Conservation (phyloP, 306 rosid genomes). For the Mimosa bimucronata region DNA sequence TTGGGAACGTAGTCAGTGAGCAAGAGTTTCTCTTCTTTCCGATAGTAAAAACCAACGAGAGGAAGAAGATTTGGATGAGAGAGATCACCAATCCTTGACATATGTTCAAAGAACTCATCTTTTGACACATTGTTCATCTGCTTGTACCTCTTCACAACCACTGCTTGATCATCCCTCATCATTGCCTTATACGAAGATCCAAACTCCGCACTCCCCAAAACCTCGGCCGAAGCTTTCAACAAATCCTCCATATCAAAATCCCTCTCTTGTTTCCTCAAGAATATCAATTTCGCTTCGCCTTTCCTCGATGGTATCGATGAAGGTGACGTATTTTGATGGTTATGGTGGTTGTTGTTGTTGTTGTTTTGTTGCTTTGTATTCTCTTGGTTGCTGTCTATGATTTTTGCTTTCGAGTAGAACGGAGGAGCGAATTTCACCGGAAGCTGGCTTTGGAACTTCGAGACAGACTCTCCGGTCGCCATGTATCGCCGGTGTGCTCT, state of each 20-base stretch:
- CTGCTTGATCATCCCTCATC: constrained; percentile 47
- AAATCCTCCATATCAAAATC: constrained; percentile 80
- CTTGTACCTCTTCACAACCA: constrained; percentile 90
- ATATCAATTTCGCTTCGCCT: constrained; percentile 61
- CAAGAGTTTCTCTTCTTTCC: constrained; percentile 87
- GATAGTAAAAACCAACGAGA: constrained; percentile 71
- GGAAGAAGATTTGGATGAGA: constrained; percentile 77
- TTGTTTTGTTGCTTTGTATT: background rate
- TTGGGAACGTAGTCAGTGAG: constrained; percentile 63
- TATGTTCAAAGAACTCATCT: constrained; percentile 85
- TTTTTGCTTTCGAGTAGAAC: constrained; percentile 37
- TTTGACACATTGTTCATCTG: constrained; percentile 78
- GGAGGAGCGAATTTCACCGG: constrained; percentile 27
- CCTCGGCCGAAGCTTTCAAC: constrained; percentile 78
- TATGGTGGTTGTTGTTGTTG: too few species aligned
- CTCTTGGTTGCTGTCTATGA: constrained; percentile 33
- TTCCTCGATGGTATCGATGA: constrained; percentile 37
- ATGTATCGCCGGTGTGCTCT: background rate
- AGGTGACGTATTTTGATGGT: background rate
- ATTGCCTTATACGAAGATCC: constrained; percentile 91
- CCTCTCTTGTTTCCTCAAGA: constrained; percentile 54
- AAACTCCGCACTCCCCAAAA: constrained; percentile 83
- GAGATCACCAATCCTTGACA: constrained; percentile 76
- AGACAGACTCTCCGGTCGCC: background rate
- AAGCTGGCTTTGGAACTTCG: constrained; percentile 27